These are phyloP conservation scores for Hordeum marinum DNA, from an alignment of 176 grass and related monocot genomes.

Conservation along the genomic window DNA sequence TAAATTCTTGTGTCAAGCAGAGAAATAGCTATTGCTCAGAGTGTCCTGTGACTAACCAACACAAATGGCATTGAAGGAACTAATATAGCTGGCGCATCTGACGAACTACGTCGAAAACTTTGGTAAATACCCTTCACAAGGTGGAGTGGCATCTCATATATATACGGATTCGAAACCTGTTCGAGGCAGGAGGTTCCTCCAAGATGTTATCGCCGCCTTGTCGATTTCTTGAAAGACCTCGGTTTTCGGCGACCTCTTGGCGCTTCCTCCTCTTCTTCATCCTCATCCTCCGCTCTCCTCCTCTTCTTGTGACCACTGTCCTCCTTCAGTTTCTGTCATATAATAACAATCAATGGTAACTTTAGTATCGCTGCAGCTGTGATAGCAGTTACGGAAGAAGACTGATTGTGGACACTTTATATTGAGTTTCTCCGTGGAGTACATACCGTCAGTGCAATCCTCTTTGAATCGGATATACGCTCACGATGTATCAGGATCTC, in stretches of 20 bases:
- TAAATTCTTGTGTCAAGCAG: background rate
- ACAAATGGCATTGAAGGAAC: background rate
- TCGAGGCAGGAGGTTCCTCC: background rate
- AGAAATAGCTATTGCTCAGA: background rate
- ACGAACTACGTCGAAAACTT: background rate
- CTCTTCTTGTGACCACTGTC: constrained; percentile 41
- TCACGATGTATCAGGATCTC: constrained; percentile 65
- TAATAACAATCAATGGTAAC: background rate
- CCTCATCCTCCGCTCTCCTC: constrained; percentile 46
- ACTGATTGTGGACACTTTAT: background rate
- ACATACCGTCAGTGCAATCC: constrained; percentile 63
- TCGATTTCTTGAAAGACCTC: constrained; percentile 44
- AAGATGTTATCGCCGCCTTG: constrained; percentile 23
- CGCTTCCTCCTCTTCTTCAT: constrained; percentile 35
- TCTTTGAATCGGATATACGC: constrained; percentile 57
- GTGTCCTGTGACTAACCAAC: background rate
- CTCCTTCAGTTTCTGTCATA: constrained; percentile 58
- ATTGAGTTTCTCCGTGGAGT: background rate
- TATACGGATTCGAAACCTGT: background rate
- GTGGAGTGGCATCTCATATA: background rate
- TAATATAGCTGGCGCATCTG: background rate
- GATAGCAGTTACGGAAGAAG: background rate
- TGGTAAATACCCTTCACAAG: background rate
- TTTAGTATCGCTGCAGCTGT: background rate
- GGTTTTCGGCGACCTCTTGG: constrained; percentile 15